phyloP scores from a whole-genome alignment of 1,284 basidiomycete genomes.

The Inonotus obliquus region DNA sequence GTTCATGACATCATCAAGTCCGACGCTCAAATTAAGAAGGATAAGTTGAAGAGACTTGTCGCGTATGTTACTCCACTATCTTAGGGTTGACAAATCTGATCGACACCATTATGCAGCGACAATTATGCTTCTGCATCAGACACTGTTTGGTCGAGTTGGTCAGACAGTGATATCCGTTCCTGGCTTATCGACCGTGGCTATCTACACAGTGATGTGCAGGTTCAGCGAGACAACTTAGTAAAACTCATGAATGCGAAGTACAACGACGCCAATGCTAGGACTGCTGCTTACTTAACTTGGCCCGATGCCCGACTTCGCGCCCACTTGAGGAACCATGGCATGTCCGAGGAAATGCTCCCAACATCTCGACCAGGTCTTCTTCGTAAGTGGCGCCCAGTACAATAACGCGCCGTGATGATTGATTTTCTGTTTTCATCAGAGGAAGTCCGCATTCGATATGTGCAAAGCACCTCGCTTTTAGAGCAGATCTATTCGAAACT shows the following conservation, averaged over 20 bases:
- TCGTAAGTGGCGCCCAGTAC: constrained; percentile 37
- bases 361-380: constrained; percentile 65
- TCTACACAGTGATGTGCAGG: constrained; percentile 61
- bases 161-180: constrained; percentile 67
- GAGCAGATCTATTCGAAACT: constrained; percentile 56
- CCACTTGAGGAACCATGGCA: constrained; percentile 69
- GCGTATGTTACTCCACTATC: constrained; percentile 37
- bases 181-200: constrained; percentile 80
- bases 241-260: constrained; percentile 64
- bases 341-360: constrained; percentile 64
- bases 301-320: constrained; percentile 85
- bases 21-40: constrained; percentile 64
- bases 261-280: constrained; percentile 35
- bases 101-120: constrained; percentile 39
- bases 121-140: constrained; percentile 72
- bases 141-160: constrained; percentile 71
- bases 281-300: constrained; percentile 76
- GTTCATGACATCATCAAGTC: constrained; percentile 65
- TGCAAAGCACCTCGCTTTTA: constrained; percentile 55
- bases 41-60: constrained; percentile 75
- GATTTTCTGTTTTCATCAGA: constrained; percentile 33
- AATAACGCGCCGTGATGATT: background rate
- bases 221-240: constrained; percentile 69
- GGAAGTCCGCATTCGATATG: constrained; percentile 75
- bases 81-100: background rate